Percentiles rank a stretch among this genome's conserved stretches.
Conservation (phyloP, 2,329 filamentous ascomycete genomes). For the Ceratocystiopsis minuta region DNA sequence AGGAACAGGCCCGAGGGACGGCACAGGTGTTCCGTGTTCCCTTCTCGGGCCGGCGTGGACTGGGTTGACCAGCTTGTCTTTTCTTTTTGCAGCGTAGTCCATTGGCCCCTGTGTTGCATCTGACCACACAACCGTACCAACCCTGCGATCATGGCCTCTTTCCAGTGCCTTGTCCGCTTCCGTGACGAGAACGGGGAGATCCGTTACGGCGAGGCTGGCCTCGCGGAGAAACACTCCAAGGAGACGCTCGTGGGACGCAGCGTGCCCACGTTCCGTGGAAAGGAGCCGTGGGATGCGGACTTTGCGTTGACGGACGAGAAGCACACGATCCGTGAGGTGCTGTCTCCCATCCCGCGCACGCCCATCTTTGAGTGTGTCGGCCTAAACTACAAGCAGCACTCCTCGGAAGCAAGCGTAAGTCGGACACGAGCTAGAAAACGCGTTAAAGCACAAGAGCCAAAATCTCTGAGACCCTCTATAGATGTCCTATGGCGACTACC, state of each 20-base stretch:
- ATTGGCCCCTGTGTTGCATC: neutral
- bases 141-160: neutral
- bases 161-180: constrained; percentile 1
- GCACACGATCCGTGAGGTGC: constrained; percentile 14
- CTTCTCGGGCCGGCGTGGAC: too few species aligned
- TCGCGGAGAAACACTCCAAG: neutral
- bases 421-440: too few species aligned
- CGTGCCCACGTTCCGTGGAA: constrained; percentile 1
- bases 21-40: neutral
- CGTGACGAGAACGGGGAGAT: constrained; percentile 1
- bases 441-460: too few species aligned
- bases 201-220: constrained; percentile 1
- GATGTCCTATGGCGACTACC: constrained; percentile 10
- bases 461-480: neutral
- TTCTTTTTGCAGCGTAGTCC: neutral
- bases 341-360: constrained; percentile 28
- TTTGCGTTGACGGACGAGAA: neutral
- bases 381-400: constrained; percentile 11
- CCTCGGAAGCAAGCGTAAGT: constrained; percentile 5
- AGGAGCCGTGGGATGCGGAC: neutral
- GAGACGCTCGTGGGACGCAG: constrained; percentile 1
- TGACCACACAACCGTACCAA: neutral
- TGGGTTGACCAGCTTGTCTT: too few species aligned
- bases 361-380: constrained; percentile 10
- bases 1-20: neutral